Percentiles rank a stretch among this genome's conserved stretches.
These are phyloP conservation scores for Cladosporium sp. DNA, from an alignment of 2,329 filamentous ascomycete species.

Conservation along the genomic window DNA sequence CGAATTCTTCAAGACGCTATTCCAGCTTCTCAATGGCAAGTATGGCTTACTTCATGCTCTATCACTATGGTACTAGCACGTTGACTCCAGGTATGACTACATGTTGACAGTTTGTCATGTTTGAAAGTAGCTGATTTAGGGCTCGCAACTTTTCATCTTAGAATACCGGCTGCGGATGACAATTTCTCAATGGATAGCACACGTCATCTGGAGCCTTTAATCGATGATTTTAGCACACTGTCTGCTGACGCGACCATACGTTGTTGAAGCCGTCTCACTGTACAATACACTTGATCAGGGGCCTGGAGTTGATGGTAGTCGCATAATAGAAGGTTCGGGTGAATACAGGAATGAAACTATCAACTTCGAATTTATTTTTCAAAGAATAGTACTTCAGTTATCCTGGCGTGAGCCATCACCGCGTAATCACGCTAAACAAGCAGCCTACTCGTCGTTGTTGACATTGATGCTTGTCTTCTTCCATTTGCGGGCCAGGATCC, in stretches of 20 bases:
- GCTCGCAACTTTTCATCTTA: neutral
- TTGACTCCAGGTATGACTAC: neutral
- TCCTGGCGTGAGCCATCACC: neutral
- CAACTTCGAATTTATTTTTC: neutral
- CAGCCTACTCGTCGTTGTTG: conserved; percentile 50
- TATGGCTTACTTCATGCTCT: neutral
- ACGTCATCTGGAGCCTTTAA: neutral
- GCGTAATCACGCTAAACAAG: neutral
- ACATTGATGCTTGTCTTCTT: conserved; percentile 59
- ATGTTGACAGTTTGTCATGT: neutral
- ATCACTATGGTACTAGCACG: neutral
- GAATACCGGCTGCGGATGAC: neutral
- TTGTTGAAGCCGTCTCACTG: neutral
- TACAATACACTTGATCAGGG: neutral
- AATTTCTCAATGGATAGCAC: neutral
- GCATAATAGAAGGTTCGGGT: neutral
- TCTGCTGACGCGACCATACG: neutral
- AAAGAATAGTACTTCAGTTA: neutral
- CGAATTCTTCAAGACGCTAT: neutral
- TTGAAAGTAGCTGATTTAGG: too few species aligned
- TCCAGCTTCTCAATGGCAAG: neutral
- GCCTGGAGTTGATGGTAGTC: neutral
- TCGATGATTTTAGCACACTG: neutral
- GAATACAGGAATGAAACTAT: neutral
- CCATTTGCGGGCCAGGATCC: conserved; percentile 57